Evolutionary conservation across 1,284 basidiomycete species (phyloP).

Genomic region (Pseudozyma sp.): DNA sequence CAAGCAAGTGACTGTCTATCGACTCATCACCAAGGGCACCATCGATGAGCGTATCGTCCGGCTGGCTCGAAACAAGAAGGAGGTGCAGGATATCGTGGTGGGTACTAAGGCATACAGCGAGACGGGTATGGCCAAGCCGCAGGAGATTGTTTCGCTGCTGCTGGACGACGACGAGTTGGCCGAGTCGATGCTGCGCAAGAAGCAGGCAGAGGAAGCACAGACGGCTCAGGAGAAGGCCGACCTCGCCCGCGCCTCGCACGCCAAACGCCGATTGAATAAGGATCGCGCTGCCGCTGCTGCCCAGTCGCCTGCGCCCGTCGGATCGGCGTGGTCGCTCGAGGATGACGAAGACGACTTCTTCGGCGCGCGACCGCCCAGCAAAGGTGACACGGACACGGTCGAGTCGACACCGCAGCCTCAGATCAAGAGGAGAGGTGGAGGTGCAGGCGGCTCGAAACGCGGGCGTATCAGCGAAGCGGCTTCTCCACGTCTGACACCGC

Average conservation of each 20-base stretch:
- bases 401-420: slow-evolving; percentile 50
- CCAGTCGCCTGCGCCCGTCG: slow-evolving; percentile 25
- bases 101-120: slow-evolving; percentile 84
- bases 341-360: slow-evolving; percentile 69
- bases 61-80: slow-evolving; percentile 64
- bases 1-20: slow-evolving; percentile 97
- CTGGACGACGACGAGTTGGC: slow-evolving; percentile 86
- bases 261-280: slow-evolving; percentile 58
- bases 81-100: slow-evolving; percentile 93
- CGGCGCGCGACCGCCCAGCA: slow-evolving; percentile 54
- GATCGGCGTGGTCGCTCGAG: slow-evolving; percentile 60
- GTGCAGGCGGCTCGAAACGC: slow-evolving; percentile 16
- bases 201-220: slow-evolving; percentile 67
- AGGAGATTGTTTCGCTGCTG: slow-evolving; percentile 94
- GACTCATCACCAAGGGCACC: slow-evolving; percentile 93
- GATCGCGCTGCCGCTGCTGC: slow-evolving; percentile 49
- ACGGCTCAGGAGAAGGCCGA: slow-evolving; percentile 65
- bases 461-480: slow-evolving; percentile 33
- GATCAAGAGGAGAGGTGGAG: slow-evolving; percentile 24
- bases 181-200: slow-evolving; percentile 67
- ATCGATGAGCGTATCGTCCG: slow-evolving; percentile 98
- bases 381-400: slow-evolving; percentile 45
- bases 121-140: slow-evolving; percentile 82
- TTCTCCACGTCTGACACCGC: slow-evolving; percentile 41
- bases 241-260: slow-evolving; percentile 62